Evolutionary conservation across 163 green algal species (phyloP).

Genomic region (Volvox carteri): DNA sequence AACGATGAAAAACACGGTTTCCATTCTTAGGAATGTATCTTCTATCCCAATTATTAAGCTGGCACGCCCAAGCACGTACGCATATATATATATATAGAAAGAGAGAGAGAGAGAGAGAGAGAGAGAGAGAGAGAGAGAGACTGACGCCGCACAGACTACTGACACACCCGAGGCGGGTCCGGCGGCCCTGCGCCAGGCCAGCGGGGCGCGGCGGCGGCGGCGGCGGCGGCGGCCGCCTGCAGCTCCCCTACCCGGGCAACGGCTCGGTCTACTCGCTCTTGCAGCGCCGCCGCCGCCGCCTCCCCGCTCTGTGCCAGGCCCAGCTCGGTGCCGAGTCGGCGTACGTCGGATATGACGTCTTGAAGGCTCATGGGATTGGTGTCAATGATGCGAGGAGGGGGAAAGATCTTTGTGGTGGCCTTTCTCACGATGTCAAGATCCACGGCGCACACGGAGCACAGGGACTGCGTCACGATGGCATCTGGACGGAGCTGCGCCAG

Average conservation of each 20-base stretch:
- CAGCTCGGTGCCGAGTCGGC: constrained; percentile 73
- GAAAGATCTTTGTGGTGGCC: constrained; percentile 51
- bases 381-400: constrained; percentile 72
- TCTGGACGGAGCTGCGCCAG: constrained; percentile 75
- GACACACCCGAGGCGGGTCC: background rate
- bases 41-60: no score
- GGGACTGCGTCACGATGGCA: constrained; percentile 84
- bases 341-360: constrained; percentile 79
- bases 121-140: no score
- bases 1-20: no score
- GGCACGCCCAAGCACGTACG: no score
- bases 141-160: no score
- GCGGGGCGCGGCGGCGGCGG: background rate
- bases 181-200: background rate
- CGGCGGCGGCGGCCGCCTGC: constrained; percentile 16
- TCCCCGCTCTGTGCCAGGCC: constrained; percentile 62
- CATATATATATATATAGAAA: no score
- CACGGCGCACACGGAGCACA: constrained; percentile 88
- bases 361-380: constrained; percentile 81
- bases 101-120: no score
- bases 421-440: constrained; percentile 76
- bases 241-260: no score
- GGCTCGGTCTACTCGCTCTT: constrained; percentile 61
- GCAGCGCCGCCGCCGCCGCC: constrained; percentile 63
- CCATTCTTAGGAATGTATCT: no score